These are phyloP conservation scores for Buddleja alternifolia DNA, from an alignment of 257 asterid genomes.

Conservation along the genomic window DNA sequence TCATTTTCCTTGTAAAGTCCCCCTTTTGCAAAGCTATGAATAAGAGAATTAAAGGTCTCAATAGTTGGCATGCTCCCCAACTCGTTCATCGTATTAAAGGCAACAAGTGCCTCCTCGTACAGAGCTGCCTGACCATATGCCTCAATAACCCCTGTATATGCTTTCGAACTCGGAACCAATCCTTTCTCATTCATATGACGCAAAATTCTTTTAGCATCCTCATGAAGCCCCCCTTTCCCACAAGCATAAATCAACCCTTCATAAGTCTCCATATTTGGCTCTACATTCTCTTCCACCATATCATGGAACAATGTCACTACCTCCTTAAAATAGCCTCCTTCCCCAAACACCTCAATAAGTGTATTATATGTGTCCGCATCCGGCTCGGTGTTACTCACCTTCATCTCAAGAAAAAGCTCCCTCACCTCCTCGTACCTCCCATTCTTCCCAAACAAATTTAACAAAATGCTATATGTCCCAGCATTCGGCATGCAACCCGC, in stretches of 20 bases:
- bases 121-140: constrained; percentile 92
- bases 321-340: constrained; percentile 98
- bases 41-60: constrained; percentile 78
- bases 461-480: constrained; percentile 77
- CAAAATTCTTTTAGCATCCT: constrained; percentile 75
- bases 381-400: constrained; percentile 85
- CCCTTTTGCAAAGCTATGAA: constrained; percentile 81
- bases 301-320: constrained; percentile 96
- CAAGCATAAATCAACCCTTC: constrained; percentile 89
- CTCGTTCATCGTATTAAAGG: constrained; percentile 95
- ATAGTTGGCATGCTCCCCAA: constrained; percentile 76
- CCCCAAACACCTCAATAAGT: constrained; percentile 88
- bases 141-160: constrained; percentile 75
- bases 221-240: constrained; percentile 94
- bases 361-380: constrained; percentile 88
- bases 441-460: constrained; percentile 78
- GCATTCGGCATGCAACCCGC: constrained; percentile 92
- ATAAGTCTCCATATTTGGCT: constrained; percentile 96
- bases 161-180: constrained; percentile 83
- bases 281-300: constrained; percentile 89
- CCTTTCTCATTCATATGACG: constrained; percentile 77
- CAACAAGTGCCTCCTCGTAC: constrained; percentile 93
- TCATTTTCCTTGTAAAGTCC: constrained; percentile 94
- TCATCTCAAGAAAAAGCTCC: constrained; percentile 95
- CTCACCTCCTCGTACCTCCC: constrained; percentile 93